Percentiles rank a stretch among this genome's conserved stretches.
Conservation (phyloP, 495 filamentous ascomycete species). For the Glarea lozoyensis region DNA sequence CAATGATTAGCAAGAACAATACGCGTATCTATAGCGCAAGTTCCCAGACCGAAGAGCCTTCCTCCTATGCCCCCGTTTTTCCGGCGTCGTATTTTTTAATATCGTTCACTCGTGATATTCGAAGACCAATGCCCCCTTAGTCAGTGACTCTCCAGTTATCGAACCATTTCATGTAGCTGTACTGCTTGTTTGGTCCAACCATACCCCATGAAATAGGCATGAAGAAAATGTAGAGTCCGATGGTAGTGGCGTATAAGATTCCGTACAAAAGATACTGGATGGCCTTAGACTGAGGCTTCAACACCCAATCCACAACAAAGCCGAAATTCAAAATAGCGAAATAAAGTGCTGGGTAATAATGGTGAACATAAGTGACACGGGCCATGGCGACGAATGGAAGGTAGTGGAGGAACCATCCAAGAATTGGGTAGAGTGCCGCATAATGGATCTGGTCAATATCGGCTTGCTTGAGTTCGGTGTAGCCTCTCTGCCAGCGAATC, state of each 20-base stretch:
- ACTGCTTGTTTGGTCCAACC: conserved; percentile 74
- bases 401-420: conserved; percentile 96
- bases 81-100: no score
- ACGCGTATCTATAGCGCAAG: no score
- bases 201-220: conserved; percentile 96
- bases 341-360: conserved; percentile 98
- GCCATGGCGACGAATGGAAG: conserved; percentile 95
- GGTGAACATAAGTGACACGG: conserved; percentile 96
- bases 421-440: conserved; percentile 77
- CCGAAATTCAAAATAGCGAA: conserved; percentile 88
- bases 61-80: no score
- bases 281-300: conserved; percentile 49
- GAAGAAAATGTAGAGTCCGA: conserved; percentile 81
- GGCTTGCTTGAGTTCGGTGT: conserved; percentile 64
- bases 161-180: conserved; percentile 90
- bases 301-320: conserved; percentile 80
- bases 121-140: no score
- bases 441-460: conserved; percentile 94
- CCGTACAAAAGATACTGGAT: conserved; percentile 57
- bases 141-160: conserved; percentile 57
- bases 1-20: no score
- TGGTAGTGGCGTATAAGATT: conserved; percentile 59
- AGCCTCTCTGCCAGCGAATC: conserved; percentile 93
- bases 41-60: no score
- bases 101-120: no score